Percentiles rank a stretch among this genome's conserved stretches.
Conservation (phyloP, 345 rosid species). For the Salix dunnii region DNA sequence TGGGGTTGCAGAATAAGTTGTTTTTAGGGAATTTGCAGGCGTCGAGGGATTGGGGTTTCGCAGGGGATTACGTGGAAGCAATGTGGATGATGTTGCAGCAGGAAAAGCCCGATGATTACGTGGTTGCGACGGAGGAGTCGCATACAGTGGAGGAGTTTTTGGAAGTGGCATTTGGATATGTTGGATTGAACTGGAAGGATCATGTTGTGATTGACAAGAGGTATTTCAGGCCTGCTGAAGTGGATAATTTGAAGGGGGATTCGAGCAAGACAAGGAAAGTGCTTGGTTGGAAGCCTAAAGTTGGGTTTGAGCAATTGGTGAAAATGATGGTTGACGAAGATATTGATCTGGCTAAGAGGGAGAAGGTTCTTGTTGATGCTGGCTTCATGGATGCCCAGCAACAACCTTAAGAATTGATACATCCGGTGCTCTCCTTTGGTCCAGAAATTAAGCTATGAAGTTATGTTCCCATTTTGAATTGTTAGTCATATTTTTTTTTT, state of each 20-base stretch:
- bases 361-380: conserved; percentile 92
- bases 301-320: conserved; percentile 78
- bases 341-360: conserved; percentile 74
- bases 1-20: conserved; percentile 75
- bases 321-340: conserved; percentile 94
- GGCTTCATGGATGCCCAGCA: conserved; percentile 84
- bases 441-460: not conserved
- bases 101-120: conserved; percentile 87
- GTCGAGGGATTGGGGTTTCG: conserved; percentile 94
- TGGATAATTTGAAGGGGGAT: conserved; percentile 58
- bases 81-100: conserved; percentile 99
- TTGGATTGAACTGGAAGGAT: conserved; percentile 54
- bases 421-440: not conserved
- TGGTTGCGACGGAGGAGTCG: conserved; percentile 90
- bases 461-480: not conserved
- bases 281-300: conserved; percentile 72
- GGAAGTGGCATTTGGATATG: conserved; percentile 67
- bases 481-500: not conserved
- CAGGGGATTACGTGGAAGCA: conserved; percentile 95
- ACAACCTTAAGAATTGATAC: conserved; percentile 50
- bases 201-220: conserved; percentile 61
- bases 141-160: conserved; percentile 90
- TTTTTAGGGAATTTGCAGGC: conserved; percentile 83
- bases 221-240: conserved; percentile 60
- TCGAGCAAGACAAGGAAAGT: conserved; percentile 51